Evolutionary conservation across 305 asterid species (phyloP).

Genomic region (Fraxinus baroniana): DNA sequence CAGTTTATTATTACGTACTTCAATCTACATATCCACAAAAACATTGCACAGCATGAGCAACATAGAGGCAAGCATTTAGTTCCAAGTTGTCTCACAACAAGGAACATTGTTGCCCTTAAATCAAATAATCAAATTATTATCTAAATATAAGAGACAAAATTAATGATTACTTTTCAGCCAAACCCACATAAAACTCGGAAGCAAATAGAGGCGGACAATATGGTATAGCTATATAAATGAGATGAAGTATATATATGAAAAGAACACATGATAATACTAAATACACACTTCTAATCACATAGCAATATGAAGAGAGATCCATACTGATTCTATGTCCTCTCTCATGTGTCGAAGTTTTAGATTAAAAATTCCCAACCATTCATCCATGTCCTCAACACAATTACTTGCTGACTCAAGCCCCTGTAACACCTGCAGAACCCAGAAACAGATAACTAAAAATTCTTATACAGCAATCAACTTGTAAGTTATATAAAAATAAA

Average conservation of each 20-base stretch:
- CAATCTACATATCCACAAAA: slow-evolving; percentile 64
- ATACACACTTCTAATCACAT: slow-evolving; percentile 24
- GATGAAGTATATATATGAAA: slow-evolving; percentile 7
- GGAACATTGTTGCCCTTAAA: not conserved
- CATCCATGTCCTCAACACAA: slow-evolving; percentile 98
- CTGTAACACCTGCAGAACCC: slow-evolving; percentile 64
- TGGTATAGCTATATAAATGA: slow-evolving; percentile 8
- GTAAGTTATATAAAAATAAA: slow-evolving; percentile 3
- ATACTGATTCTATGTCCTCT: slow-evolving; percentile 96
- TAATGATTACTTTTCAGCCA: not conserved
- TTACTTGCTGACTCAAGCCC: slow-evolving; percentile 81
- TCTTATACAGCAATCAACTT: not conserved
- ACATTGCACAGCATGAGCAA: slow-evolving; percentile 26
- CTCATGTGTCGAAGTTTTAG: slow-evolving; percentile 92
- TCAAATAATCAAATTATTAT: not conserved
- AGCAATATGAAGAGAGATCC: slow-evolving; percentile 25
- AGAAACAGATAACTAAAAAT: slow-evolving; percentile 17
- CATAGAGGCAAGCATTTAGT: slow-evolving; percentile 21
- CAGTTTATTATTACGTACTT: slow-evolving; percentile 90
- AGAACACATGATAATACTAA: not conserved
- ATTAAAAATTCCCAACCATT: slow-evolving; percentile 89
- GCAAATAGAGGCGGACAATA: slow-evolving; percentile 18
- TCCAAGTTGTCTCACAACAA: slow-evolving; percentile 1
- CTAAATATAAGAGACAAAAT: slow-evolving; percentile 11
- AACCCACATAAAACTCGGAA: slow-evolving; percentile 14